phyloP scores from a whole-genome alignment of 2,329 filamentous ascomycete genomes.

The Fusarium floridanum region DNA sequence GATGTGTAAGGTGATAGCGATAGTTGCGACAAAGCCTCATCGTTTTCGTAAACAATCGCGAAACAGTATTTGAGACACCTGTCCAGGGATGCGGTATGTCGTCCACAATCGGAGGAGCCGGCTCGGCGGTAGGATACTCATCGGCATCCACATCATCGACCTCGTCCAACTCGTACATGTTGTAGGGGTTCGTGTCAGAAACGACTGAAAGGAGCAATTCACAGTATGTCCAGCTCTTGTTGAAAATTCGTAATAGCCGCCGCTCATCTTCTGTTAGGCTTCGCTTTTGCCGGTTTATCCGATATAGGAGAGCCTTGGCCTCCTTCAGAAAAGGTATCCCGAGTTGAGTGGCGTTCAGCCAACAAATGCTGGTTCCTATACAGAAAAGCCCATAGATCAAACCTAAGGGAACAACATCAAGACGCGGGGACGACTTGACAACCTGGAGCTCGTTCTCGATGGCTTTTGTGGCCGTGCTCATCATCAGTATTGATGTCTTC shows the following conservation, averaged over 20 bases:
- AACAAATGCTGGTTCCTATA: constrained; percentile 55
- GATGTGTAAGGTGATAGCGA: constrained; percentile 44
- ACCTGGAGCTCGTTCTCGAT: constrained; percentile 51
- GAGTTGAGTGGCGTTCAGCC: constrained; percentile 53
- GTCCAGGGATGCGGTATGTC: constrained; percentile 54
- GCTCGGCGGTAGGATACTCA: constrained; percentile 32
- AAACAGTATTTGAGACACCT: constrained; percentile 51
- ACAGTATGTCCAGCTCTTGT: constrained; percentile 56
- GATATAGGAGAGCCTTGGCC: constrained; percentile 44
- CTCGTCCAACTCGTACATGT: constrained; percentile 18
- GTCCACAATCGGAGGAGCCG: constrained; percentile 23
- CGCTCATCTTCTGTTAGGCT: constrained; percentile 33
- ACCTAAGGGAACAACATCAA: constrained; percentile 48
- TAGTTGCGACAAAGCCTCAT: constrained; percentile 54
- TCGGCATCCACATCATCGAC: constrained; percentile 25
- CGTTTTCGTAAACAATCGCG: constrained; percentile 51
- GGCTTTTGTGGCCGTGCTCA: constrained; percentile 51
- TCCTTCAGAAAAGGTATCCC: constrained; percentile 50
- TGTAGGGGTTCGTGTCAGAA: constrained; percentile 47
- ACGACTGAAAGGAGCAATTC: constrained; percentile 56
- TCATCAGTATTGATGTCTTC: constrained; percentile 49
- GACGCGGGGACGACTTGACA: constrained; percentile 32
- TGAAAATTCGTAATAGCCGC: constrained; percentile 53
- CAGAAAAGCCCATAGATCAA: constrained; percentile 56
- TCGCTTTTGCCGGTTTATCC: constrained; percentile 40